These are phyloP conservation scores for Begonia masoniana DNA, from an alignment of 306 rosid species.

Conservation along the genomic window DNA sequence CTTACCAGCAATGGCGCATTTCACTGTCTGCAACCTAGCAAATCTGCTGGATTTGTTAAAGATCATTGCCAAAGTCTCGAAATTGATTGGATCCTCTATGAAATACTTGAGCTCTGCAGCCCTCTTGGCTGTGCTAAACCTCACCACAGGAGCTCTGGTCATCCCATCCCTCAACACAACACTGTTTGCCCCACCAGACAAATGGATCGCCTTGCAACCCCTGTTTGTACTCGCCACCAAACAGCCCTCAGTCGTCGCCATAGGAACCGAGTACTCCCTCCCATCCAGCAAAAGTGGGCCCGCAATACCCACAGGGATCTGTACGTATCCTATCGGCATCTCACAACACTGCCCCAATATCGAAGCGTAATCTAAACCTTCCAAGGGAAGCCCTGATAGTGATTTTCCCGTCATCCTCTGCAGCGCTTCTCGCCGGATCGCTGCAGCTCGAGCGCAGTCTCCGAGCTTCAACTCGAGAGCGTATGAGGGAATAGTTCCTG, in stretches of 20 bases:
- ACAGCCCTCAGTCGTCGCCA: constrained; percentile 15
- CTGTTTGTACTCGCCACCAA: constrained; percentile 13
- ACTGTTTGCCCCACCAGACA: constrained; percentile 11
- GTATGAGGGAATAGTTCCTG: constrained; percentile 10
- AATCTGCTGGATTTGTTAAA: constrained; percentile 14
- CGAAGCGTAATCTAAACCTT: constrained; percentile 16
- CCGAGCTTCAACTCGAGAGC: constrained; percentile 15
- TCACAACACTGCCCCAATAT: constrained; percentile 14
- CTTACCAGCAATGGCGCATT: constrained; percentile 16
- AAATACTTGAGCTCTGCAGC: constrained; percentile 12
- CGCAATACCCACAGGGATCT: constrained; percentile 12
- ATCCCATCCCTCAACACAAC: constrained; percentile 12
- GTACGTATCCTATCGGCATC: constrained; percentile 13
- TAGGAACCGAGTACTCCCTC: constrained; percentile 9
- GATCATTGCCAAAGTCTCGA: constrained; percentile 4
- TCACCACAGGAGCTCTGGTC: constrained; percentile 14
- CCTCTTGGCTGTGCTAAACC: constrained; percentile 10
- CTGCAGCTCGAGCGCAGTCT: constrained; percentile 13
- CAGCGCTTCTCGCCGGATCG: constrained; percentile 11
- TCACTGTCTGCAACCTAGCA: constrained; percentile 10
- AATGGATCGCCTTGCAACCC: constrained; percentile 11
- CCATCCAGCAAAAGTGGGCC: constrained; percentile 12
- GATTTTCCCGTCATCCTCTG: constrained; percentile 12
- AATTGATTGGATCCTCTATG: constrained; percentile 7
- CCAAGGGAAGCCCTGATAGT: constrained; percentile 11